Percentiles rank a stretch among this genome's conserved stretches.
Conservation (phyloP, 1,139 yeast genomes). For the Sugiyamaella xylanicola region DNA sequence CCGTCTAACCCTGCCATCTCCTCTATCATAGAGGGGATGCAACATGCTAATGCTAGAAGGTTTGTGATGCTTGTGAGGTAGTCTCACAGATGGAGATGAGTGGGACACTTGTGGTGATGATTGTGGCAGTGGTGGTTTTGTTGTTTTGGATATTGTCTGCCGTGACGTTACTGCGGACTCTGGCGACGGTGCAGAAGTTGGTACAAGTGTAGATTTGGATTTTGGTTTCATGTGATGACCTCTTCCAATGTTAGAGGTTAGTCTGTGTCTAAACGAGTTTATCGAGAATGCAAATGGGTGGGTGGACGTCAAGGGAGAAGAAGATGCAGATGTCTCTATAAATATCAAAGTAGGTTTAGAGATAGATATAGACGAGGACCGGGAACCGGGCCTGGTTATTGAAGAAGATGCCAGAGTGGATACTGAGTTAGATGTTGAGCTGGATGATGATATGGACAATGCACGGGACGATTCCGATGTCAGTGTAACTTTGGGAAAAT, state of each 20-base stretch:
- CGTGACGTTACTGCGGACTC: no score
- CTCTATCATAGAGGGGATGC: slow-evolving; percentile 13
- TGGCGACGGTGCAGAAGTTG: no score
- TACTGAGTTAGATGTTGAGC: neutral
- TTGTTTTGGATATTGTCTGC: no score
- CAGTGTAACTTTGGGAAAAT: no score
- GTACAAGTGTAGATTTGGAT: no score
- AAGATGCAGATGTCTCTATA: neutral
- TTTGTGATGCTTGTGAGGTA: neutral
- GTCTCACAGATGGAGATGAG: neutral
- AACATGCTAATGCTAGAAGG: neutral
- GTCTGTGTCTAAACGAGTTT: no score
- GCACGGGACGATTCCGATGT: neutral
- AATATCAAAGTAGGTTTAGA: neutral
- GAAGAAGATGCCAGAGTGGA: no score
- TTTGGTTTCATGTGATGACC: neutral
- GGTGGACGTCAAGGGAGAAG: neutral
- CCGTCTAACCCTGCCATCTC: slow-evolving; percentile 16
- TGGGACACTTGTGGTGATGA: neutral
- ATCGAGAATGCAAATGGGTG: neutral
- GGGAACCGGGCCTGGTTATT: no score
- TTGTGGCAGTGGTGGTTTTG: no score
- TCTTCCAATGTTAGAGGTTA: neutral
- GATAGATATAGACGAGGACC: neutral
- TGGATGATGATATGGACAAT: neutral